Evolutionary conservation across 176 grass and related monocot genomes (phyloP).

Genomic region (Tillandsia leiboldiana): DNA sequence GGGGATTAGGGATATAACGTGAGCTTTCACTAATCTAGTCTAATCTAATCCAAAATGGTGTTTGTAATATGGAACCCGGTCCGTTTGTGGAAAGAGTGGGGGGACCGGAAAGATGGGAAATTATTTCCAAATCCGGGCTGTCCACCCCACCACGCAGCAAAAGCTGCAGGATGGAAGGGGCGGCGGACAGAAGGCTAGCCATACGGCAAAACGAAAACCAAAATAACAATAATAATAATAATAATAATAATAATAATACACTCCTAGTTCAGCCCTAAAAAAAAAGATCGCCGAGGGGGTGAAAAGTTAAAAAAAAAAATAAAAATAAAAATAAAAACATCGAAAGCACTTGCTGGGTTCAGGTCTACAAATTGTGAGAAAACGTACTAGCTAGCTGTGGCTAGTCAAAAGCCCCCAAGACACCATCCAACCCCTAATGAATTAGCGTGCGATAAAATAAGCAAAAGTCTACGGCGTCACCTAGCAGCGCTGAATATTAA

Average conservation of each 20-base stretch:
- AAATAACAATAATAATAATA: too few relatives aligned
- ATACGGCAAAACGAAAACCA: neutral
- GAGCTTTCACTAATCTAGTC: conserved; percentile 15
- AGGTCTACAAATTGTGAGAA: too few relatives aligned
- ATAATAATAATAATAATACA: too few relatives aligned
- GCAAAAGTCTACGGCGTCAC: too few relatives aligned
- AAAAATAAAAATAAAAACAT: neutral
- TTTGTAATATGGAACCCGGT: neutral
- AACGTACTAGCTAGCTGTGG: too few relatives aligned
- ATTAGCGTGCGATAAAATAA: too few relatives aligned
- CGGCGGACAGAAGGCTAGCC: neutral
- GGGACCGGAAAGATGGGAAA: conserved; percentile 4
- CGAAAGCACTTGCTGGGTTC: too few relatives aligned
- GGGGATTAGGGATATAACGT: conserved; percentile 18
- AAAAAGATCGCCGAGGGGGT: neutral
- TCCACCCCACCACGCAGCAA: conserved; percentile 35
- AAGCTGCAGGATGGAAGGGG: conserved; percentile 27
- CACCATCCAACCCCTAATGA: too few relatives aligned
- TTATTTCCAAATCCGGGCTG: conserved; percentile 38
- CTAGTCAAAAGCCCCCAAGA: too few relatives aligned
- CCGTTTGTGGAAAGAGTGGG: neutral
- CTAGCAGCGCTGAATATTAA: too few relatives aligned
- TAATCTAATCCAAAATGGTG: neutral
- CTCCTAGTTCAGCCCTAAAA: too few relatives aligned
- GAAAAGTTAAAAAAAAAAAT: too few relatives aligned